phyloP scores from a whole-genome alignment of 257 asterid species.

The Craterostigma plantagineum region DNA sequence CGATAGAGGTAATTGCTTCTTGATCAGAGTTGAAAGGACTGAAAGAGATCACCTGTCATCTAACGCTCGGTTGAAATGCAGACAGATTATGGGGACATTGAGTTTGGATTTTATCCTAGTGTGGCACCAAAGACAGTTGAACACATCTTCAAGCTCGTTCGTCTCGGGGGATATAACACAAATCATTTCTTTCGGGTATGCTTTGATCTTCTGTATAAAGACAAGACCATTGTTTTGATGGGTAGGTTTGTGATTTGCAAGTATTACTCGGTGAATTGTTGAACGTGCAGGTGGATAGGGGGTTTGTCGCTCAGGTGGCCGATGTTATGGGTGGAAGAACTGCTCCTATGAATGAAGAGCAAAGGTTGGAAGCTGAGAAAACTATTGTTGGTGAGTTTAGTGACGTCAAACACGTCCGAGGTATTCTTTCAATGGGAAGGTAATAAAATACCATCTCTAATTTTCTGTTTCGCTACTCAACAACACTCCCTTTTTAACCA shows the following conservation, averaged over 20 bases:
- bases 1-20: not conserved
- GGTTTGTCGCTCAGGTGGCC: constrained; percentile 98
- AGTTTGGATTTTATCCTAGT: constrained; percentile 58
- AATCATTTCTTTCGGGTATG: constrained; percentile 95
- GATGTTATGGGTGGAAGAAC: constrained; percentile 85
- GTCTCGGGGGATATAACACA: constrained; percentile 78
- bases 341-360: constrained; percentile 83
- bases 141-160: constrained; percentile 86
- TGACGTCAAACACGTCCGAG: constrained; percentile 81
- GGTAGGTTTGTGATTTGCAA: constrained; percentile 1
- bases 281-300: constrained; percentile 65
- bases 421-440: constrained; percentile 99
- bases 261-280: constrained; percentile 5
- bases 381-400: constrained; percentile 85
- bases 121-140: constrained; percentile 74
- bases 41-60: constrained; percentile 1
- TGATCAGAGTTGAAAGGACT: not conserved
- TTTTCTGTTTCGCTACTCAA: no score
- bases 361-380: constrained; percentile 54
- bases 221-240: not conserved
- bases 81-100: constrained; percentile 57
- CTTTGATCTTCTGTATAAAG: constrained; percentile 5
- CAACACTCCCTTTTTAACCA: no score
- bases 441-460: constrained; percentile 12
- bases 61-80: constrained; percentile 13